Evolutionary conservation across 1,139 yeast species (phyloP).

Genomic region (Debaryomyces sp.): DNA sequence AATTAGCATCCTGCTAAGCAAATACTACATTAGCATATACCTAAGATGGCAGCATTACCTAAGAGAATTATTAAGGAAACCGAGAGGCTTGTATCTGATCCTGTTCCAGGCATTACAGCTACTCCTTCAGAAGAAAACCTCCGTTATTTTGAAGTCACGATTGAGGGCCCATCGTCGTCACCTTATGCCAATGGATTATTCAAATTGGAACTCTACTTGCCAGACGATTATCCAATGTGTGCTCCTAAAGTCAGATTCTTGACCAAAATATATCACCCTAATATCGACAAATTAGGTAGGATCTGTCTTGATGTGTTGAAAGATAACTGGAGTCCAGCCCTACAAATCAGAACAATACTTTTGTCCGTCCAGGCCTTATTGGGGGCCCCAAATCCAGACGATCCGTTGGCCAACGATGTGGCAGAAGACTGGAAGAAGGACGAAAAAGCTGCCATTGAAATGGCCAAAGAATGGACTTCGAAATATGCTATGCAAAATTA

Average conservation of each 20-base stretch:
- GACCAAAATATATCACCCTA: constrained; percentile 95
- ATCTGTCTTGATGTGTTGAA: constrained; percentile 94
- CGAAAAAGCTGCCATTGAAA: constrained; percentile 75
- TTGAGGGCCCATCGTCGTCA: constrained; percentile 86
- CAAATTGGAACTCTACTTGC: constrained; percentile 74
- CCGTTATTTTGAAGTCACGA: constrained; percentile 81
- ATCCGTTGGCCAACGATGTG: constrained; percentile 96
- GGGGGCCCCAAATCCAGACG: constrained; percentile 98
- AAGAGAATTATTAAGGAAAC: constrained; percentile 94
- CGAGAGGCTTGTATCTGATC: constrained; percentile 87
- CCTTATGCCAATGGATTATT: constrained; percentile 83
- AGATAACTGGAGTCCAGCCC: constrained; percentile 96
- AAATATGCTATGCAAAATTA: constrained; percentile 50
- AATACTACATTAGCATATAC: not conserved
- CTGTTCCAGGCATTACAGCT: constrained; percentile 95
- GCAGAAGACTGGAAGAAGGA: constrained; percentile 95
- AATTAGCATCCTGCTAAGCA: not conserved
- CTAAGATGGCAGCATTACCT: constrained; percentile 65
- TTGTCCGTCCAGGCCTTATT: constrained; percentile 90
- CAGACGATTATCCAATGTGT: constrained; percentile 91
- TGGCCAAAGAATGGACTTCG: constrained; percentile 87
- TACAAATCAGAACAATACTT: constrained; percentile 92
- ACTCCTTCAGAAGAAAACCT: constrained; percentile 91
- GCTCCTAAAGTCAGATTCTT: constrained; percentile 93
- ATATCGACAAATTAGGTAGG: constrained; percentile 91